Conservation (phyloP, 805 yeast species). For the Starmerella bacillaris region DNA sequence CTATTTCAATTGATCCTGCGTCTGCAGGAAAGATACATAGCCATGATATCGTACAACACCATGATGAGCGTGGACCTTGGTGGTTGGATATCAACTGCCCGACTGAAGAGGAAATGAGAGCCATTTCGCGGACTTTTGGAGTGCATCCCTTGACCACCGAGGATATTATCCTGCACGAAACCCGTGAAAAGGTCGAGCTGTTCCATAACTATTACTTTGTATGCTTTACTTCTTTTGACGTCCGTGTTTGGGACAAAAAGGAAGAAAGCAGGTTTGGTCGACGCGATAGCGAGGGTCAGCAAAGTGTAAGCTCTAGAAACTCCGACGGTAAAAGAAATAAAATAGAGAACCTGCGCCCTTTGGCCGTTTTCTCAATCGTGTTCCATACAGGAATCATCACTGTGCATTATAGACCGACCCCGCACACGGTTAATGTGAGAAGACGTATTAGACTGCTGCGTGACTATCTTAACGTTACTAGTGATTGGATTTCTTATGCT, state of each 20-base stretch:
- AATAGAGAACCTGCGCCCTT: constrained; percentile 50
- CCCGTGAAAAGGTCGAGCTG: constrained; percentile 86
- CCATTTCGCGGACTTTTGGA: constrained; percentile 72
- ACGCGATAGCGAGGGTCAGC: constrained; percentile 4
- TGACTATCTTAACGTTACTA: constrained; percentile 74
- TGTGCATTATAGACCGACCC: constrained; percentile 85
- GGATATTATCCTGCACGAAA: constrained; percentile 82
- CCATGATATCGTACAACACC: background rate
- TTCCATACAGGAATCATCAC: constrained; percentile 82
- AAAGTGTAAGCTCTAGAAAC: constrained; percentile 6
- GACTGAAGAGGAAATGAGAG: constrained; percentile 93
- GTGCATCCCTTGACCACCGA: constrained; percentile 94
- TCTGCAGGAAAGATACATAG: background rate
- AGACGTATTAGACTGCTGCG: constrained; percentile 73
- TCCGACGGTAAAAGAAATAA: constrained; percentile 20
- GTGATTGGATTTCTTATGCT: constrained; percentile 97
- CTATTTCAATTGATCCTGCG: background rate
- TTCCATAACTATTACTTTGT: constrained; percentile 81
- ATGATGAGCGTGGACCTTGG: constrained; percentile 42
- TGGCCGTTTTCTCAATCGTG: constrained; percentile 83
- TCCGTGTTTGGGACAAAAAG: constrained; percentile 19
- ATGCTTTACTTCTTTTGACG: constrained; percentile 71
- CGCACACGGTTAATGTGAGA: constrained; percentile 90
- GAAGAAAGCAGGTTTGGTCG: constrained; percentile 9
- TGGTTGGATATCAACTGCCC: constrained; percentile 91